Evolutionary conservation across 2,329 filamentous ascomycete genomes (phyloP), one percentile per base, ranked within the genome.

Genomic region (Ascochyta pisi): DNA sequence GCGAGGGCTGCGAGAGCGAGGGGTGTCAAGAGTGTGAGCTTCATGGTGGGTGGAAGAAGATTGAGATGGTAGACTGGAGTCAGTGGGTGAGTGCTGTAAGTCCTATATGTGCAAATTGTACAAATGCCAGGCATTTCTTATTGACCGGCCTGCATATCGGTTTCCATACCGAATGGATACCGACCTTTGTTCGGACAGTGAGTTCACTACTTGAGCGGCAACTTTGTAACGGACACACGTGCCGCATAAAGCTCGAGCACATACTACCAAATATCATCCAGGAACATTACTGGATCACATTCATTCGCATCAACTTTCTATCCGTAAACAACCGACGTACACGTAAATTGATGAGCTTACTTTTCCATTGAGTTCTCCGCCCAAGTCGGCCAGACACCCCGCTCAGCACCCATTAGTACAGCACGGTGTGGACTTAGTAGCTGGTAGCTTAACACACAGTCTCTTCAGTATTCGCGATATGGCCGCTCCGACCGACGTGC

Each of bases 291-390:
- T 7, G 29, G 27, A 16, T 8, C 38, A 8, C 15, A 13, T n/a
- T 22, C 19, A 8, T n/a, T 12, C 2, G 6, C 4, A 19, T 13
- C 7, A 41, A 22, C 22, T 15, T 29, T 16, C 24, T 38, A 31
- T 6, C 10, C n/a, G 29, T 19, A 41, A 16, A 13, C 23, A 50
- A 10, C 16, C 23, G 35, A 29, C 12, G n/a, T 22, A 13, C 2
- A 34, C 22, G 29, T 29, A 46, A 29, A 37, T 38, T 31, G 27
- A 23, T 4, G 10, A n/a, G 19, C n/a, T 6, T 23, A 41, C 16
- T 50, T 47, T 35, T 55, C 52, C 52, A 45, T 34, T 15, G 8
- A 42, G 27, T 23, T 55, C 41, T 55, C 47, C 53, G 29, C 27
- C 31, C 19, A 3, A 8, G 10, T 33, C 46, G 47, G 35, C 35